These are phyloP conservation scores for Citrullus amarus DNA, from an alignment of 306 rosid species.

Conservation along the genomic window DNA sequence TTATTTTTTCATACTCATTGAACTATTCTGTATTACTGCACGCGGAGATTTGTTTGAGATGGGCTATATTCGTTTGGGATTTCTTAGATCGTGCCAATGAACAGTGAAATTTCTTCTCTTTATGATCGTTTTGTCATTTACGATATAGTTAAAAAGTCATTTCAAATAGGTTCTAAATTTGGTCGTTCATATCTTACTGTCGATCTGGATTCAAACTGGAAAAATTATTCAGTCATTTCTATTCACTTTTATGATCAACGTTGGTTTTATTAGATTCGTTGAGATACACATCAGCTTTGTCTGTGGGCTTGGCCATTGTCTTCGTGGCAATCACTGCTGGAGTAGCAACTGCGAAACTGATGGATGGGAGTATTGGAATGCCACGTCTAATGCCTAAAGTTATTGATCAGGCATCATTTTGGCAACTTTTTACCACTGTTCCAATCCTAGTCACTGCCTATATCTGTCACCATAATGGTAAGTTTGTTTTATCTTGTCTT, in stretches of 20 bases:
- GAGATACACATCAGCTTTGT: constrained; percentile 58
- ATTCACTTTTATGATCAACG: neutral
- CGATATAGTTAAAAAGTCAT: no score
- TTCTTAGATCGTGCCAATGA: neutral
- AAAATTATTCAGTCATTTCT: neutral
- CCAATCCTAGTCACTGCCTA: constrained; percentile 59
- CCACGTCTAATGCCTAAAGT: constrained; percentile 45
- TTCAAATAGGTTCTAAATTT: neutral
- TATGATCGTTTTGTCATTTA: neutral
- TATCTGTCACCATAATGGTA: constrained; percentile 58
- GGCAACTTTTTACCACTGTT: constrained; percentile 54
- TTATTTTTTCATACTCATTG: neutral
- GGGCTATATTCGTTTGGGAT: neutral
- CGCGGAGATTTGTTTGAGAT: neutral
- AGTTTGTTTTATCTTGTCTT: neutral
- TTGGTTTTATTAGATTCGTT: constrained; percentile 34
- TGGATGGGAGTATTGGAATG: constrained; percentile 38
- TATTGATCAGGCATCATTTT: constrained; percentile 39
- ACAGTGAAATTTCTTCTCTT: neutral
- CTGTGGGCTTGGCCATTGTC: constrained; percentile 47
- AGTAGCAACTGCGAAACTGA: constrained; percentile 31
- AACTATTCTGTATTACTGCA: neutral
- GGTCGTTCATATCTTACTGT: neutral
- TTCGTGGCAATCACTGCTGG: constrained; percentile 49
- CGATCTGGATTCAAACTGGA: neutral